phyloP scores from a whole-genome alignment of 495 filamentous ascomycete genomes.

The Aspergillus haitiensis region DNA sequence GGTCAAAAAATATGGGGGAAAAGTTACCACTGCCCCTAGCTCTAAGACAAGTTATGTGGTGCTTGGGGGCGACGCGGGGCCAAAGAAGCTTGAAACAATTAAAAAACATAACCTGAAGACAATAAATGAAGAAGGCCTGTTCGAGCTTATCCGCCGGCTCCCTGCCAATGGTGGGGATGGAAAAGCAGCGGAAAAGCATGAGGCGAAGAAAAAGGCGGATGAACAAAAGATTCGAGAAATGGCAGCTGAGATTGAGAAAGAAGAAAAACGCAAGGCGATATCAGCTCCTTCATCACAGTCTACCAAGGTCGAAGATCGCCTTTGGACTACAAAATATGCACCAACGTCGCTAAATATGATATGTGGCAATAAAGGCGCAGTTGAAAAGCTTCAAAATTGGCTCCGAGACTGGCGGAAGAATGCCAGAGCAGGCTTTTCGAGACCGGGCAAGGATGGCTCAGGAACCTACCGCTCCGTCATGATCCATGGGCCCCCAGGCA shows the following conservation, averaged over 20 bases:
- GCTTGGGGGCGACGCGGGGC: conserved; percentile 85
- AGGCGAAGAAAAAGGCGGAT: conserved; percentile 78
- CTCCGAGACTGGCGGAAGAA: conserved; percentile 76
- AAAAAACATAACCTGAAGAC: conserved; percentile 73
- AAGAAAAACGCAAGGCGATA: conserved; percentile 53
- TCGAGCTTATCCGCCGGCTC: conserved; percentile 78
- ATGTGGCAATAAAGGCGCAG: conserved; percentile 88
- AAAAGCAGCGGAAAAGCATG: conserved; percentile 79
- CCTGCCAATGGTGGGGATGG: conserved; percentile 84
- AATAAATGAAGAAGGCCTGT: conserved; percentile 90
- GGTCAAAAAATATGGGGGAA: conserved; percentile 91
- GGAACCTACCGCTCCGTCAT: conserved; percentile 81
- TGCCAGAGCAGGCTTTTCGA: conserved; percentile 72
- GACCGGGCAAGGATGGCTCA: conserved; percentile 75
- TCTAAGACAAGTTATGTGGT: conserved; percentile 93
- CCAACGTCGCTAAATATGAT: conserved; percentile 81
- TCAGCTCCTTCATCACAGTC: conserved; percentile 18
- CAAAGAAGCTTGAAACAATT: conserved; percentile 91
- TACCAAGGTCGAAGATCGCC: conserved; percentile 56
- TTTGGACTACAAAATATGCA: conserved; percentile 97
- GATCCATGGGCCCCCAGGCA: conserved; percentile 91
- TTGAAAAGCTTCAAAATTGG: conserved; percentile 89
- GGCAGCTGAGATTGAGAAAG: conserved; percentile 76
- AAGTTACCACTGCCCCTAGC: conserved; percentile 80
- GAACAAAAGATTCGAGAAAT: conserved; percentile 72